These are phyloP conservation scores for Phytophthora multivora DNA, from an alignment of 352 stramenopile genomes.

Conservation along the genomic window DNA sequence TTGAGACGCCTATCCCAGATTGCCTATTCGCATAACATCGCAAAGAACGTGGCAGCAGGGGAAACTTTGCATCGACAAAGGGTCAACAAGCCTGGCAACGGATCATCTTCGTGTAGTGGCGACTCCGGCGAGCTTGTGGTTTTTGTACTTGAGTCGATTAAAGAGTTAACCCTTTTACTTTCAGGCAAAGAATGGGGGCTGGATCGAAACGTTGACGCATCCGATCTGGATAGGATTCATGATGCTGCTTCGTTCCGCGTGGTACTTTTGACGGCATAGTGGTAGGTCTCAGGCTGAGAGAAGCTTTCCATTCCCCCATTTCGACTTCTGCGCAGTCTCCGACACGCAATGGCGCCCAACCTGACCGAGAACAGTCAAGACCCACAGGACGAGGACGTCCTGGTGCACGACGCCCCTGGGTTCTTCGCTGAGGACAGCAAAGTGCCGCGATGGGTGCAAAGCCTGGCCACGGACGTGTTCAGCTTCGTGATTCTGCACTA, in stretches of 20 bases:
- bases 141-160: no score
- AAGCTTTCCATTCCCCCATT: background rate
- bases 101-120: no score
- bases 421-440: conserved; percentile 34
- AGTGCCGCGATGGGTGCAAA: conserved; percentile 38
- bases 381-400: conserved; percentile 11
- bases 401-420: conserved; percentile 38
- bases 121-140: no score
- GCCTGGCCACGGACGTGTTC: conserved; percentile 34
- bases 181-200: no score
- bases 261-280: conserved; percentile 12
- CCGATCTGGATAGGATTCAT: conserved; percentile 5
- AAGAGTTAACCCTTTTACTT: no score
- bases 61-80: no score
- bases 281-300: conserved; percentile 10
- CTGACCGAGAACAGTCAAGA: background rate
- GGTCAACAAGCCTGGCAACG: no score
- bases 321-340: background rate
- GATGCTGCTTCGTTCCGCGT: conserved; percentile 8
- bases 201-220: conserved; percentile 1
- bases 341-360: conserved; percentile 21
- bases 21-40: no score
- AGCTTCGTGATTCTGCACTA: conserved; percentile 55
- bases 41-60: no score
- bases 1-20: no score